Evolutionary conservation across 2,329 filamentous ascomycete genomes (phyloP), one percentile per base, ranked within the genome.

Genomic region (Exserohilum turcica): DNA sequence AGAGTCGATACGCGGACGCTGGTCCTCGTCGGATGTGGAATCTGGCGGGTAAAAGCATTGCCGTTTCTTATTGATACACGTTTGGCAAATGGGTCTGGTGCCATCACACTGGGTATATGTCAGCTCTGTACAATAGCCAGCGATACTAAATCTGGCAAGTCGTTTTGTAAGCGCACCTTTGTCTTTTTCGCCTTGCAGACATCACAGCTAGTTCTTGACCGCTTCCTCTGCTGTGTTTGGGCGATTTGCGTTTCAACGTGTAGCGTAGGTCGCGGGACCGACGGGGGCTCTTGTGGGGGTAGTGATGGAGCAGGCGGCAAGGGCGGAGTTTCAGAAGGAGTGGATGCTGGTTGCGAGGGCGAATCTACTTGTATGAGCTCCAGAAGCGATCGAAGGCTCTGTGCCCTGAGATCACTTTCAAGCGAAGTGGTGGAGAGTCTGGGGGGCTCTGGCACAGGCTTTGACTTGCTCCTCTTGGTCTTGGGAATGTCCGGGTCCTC

Each of bases 131-230:
- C 16, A 27, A 2, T n/a, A n/a, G n/a, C n/a, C n/a, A n/a, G n/a
- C n/a, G n/a, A n/a, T n/a, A n/a, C n/a, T n/a, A 18, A 8, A 5
- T 18, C 29, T 42, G 15, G 18, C 18, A 16, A 16, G 15, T 29
- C 6, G n/a, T 36, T 24, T 29, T n/a, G 52, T 18, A n/a, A 9
- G 9, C 63, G 8, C 60, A 71, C 71, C 62, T 70, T 74, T 6
- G 70, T 73, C 56, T 73, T 73, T 57, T 74, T 74, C 5, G 60
- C 52, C 54, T 73, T 73, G 56, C 72, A 74, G 3, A 70, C 51
- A 52, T 74, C 68, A 45, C 71, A 74, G 42, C 70, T 72, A 28
- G 67, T 70, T 35, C 71, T 61, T 5, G 68, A 60, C 18, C 68
- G 59, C 52, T 57, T 63, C 19, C 66, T 56, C 13, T 38, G 60